phyloP scores from a whole-genome alignment of 179 eudicot species.

The Corrigiola litoralis region DNA sequence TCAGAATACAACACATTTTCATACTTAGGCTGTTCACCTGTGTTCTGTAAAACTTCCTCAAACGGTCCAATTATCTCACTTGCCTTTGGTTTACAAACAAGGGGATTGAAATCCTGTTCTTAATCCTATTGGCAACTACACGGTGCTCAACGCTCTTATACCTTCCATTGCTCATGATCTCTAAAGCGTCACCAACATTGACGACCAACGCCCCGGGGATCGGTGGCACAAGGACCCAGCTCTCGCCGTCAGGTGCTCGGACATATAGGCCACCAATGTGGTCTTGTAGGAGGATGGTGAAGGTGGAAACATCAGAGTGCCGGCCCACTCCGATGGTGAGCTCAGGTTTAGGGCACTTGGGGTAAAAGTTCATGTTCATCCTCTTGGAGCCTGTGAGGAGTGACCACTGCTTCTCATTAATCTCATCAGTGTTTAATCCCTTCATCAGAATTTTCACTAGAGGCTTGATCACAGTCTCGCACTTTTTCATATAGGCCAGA shows the following conservation, averaged over 20 bases:
- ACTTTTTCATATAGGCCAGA: constrained; percentile 31
- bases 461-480: constrained; percentile 27
- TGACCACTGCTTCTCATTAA: constrained; percentile 27
- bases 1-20: constrained; percentile 25
- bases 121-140: constrained; percentile 32
- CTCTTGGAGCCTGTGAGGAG: constrained; percentile 33
- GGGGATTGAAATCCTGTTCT: constrained; percentile 46
- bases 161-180: constrained; percentile 48
- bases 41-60: constrained; percentile 26
- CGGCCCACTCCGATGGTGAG: constrained; percentile 51
- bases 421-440: constrained; percentile 24
- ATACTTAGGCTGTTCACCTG: constrained; percentile 34
- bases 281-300: constrained; percentile 52
- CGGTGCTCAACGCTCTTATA: constrained; percentile 59
- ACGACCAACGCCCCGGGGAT: constrained; percentile 36
- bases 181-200: constrained; percentile 45
- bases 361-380: constrained; percentile 42
- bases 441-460: constrained; percentile 27
- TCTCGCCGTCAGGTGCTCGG: constrained; percentile 28
- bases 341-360: constrained; percentile 41
- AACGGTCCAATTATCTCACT: constrained; percentile 38
- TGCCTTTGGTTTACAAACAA: constrained; percentile 37
- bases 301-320: constrained; percentile 47
- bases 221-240: constrained; percentile 47
- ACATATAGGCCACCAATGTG: constrained; percentile 46